phyloP scores from a whole-genome alignment of 768 basidiomycete species.

The Pleurotus ostreatus region DNA sequence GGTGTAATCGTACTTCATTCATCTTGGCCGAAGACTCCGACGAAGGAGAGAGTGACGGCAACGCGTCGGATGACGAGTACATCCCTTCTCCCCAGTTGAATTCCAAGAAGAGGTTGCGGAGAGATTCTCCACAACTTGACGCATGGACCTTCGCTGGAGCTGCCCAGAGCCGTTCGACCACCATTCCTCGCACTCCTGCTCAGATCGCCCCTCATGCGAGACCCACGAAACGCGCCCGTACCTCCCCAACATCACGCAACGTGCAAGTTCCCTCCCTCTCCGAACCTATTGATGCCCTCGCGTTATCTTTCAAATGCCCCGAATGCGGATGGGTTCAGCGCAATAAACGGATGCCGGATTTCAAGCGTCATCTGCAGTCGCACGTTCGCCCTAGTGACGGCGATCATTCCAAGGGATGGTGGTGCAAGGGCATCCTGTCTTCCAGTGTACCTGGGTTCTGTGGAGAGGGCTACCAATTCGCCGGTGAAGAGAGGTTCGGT shows the following conservation, averaged over 20 bases:
- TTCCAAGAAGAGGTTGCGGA: not conserved
- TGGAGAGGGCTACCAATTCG: slow-evolving; percentile 22
- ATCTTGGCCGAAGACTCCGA: not conserved
- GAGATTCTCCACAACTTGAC: not conserved
- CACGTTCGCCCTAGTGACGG: slow-evolving; percentile 45
- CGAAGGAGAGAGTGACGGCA: not conserved
- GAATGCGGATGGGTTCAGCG: slow-evolving; percentile 43
- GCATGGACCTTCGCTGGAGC: not conserved
- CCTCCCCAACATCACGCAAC: slow-evolving; percentile 41
- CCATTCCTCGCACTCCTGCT: slow-evolving; percentile 7
- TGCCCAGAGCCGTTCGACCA: not conserved
- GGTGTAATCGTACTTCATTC: not conserved
- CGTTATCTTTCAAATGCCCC: slow-evolving; percentile 31
- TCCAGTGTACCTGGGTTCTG: slow-evolving; percentile 13
- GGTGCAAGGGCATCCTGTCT: slow-evolving; percentile 33
- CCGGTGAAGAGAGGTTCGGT: slow-evolving; percentile 30
- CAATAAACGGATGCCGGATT: slow-evolving; percentile 53
- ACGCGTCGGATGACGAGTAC: slow-evolving; percentile 4
- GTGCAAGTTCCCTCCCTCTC: slow-evolving; percentile 26
- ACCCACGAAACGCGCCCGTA: slow-evolving; percentile 23
- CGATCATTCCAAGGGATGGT: slow-evolving; percentile 28
- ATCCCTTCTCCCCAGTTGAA: not conserved
- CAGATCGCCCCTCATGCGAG: not conserved
- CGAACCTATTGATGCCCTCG: slow-evolving; percentile 17
- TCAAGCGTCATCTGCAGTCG: slow-evolving; percentile 54